phyloP scores from a whole-genome alignment of 2,329 filamentous ascomycete species.

The Arthrobotrys sphaeroides region DNA sequence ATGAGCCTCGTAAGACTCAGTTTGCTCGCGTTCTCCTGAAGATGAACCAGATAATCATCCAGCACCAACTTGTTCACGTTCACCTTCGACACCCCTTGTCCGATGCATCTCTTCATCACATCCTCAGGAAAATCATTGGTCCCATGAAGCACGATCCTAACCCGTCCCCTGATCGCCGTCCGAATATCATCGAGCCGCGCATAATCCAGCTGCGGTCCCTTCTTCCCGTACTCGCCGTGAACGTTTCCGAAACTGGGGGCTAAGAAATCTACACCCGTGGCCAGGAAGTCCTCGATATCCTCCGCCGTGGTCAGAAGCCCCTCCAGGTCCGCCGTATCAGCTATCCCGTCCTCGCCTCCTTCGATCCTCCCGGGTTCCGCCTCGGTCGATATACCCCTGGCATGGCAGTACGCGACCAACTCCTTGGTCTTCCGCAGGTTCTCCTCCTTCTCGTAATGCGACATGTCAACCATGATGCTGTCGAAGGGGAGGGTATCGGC shows the following conservation, averaged over 20 bases:
- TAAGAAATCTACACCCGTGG: conserved; percentile 76
- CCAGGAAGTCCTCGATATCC: conserved; percentile 75
- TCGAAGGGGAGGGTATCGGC: conserved; percentile 73
- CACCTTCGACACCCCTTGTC: conserved; percentile 66
- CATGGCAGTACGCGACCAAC: conserved; percentile 72
- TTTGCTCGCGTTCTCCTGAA: conserved; percentile 62
- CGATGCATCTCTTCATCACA: conserved; percentile 67
- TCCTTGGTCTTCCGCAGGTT: conserved; percentile 73
- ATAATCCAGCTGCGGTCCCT: conserved; percentile 72
- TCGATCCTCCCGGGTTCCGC: conserved; percentile 77
- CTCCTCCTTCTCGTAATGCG: conserved; percentile 75
- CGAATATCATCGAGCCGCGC: conserved; percentile 63
- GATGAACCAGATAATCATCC: conserved; percentile 63
- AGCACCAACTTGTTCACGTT: conserved; percentile 69
- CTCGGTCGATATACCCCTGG: conserved; percentile 73
- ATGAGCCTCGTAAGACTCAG: conserved; percentile 62
- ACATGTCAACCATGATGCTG: conserved; percentile 81
- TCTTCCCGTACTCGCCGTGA: conserved; percentile 75
- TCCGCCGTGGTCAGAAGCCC: conserved; percentile 74
- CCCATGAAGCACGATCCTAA: conserved; percentile 67
- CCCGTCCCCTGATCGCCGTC: conserved; percentile 61
- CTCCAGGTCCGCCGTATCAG: conserved; percentile 72
- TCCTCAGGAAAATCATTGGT: conserved; percentile 67
- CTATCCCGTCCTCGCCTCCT: conserved; percentile 77
- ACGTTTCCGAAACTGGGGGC: conserved; percentile 81